Base-by-base conservation (phyloP, 2,329 filamentous ascomycete species). In the Clonostachys chloroleuca region DNA sequence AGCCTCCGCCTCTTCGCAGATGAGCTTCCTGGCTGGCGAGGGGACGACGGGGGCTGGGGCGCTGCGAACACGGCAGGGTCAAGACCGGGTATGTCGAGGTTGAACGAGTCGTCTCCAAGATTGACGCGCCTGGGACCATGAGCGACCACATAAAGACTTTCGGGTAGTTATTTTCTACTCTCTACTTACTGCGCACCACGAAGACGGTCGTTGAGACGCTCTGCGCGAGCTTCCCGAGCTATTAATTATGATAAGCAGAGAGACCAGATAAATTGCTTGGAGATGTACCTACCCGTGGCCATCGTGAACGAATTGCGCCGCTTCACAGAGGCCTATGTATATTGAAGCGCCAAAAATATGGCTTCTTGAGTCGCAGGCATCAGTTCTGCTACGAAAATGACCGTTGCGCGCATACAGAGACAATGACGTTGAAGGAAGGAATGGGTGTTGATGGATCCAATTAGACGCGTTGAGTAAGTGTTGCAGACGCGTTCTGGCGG, bases 181-280 rank as follows among this genome's bases (percentile, higher is more conserved):
- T 12, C 35, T 12, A 62, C 77, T 54, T 71, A 83, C 81, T 80
- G 78, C 40, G 81, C 81, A 51, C 82, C 82, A 51, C 82, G 80
- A 60, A 86, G 77, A 59, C 82, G 81, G 66, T 83, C 75, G 52
- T 81, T 79, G 68, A 84, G 74, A 58, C 80, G 79, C 60, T 48
- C 47, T 35, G 47, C 47, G 30, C 47, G 47, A 36, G 72, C 75
- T 79, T 66, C 62, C 46, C 62, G 62, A 52, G 61, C 65, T 64
- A 24, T 18, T 16, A 33, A 30, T n/a, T 4, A 30, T 40, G 18
- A 18, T 30, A 12, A 17, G 35, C 17, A 34, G 13, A 40, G 35
- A 20, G 17, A 35, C 33, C 20, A 16, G 24, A 12, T 14, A 16
- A 4, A n/a, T 16, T 9, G 3, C 3, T 10, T 9, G 7, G 16